A percentile compares a stretch with the other conserved stretches of the same genome.
phyloP scores from a whole-genome alignment of 805 yeast genomes.

The Pichia kluyveri region DNA sequence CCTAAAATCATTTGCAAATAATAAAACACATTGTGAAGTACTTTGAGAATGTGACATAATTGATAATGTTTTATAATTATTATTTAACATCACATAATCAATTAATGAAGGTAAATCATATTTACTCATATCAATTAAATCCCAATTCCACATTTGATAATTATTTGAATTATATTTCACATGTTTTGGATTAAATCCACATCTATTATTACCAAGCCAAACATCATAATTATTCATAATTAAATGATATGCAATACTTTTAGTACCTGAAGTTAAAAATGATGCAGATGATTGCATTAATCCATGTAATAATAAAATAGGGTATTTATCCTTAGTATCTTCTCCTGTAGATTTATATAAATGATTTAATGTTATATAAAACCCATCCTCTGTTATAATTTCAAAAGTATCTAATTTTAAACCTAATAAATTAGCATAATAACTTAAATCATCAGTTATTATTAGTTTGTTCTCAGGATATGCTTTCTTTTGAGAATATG shows the following conservation, averaged over 20 bases:
- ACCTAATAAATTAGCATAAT: conserved; percentile 58
- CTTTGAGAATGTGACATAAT: conserved; percentile 90
- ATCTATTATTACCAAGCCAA: conserved; percentile 87
- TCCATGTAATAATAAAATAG: conserved; percentile 78
- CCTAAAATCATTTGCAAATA: conserved; percentile 43
- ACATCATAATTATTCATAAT: conserved; percentile 58
- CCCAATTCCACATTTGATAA: conserved; percentile 86
- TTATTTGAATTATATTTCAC: conserved; percentile 32
- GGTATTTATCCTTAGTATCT: conserved; percentile 30
- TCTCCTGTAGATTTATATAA: conserved; percentile 39
- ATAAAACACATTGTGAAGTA: conserved; percentile 73
- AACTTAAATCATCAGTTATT: conserved; percentile 36
- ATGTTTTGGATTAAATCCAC: conserved; percentile 75
- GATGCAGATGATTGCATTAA: conserved; percentile 82
- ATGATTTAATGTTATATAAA: conserved; percentile 47
- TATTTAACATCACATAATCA: conserved; percentile 31
- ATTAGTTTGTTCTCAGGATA: conserved; percentile 15
- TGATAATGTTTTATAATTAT: conserved; percentile 37
- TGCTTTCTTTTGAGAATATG: conserved; percentile 8
- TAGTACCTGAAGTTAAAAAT: conserved; percentile 71
- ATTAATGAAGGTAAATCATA: conserved; percentile 72
- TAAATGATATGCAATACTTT: conserved; percentile 60
- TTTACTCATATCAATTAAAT: conserved; percentile 70
- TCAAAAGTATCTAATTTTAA: conserved; percentile 50
- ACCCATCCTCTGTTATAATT: conserved; percentile 75